A percentile compares a stretch with the other conserved stretches of the same genome.
Evolutionary conservation across 1,139 yeast genomes (phyloP).

Genomic region (Zygosaccharomyces pseudobailii): DNA sequence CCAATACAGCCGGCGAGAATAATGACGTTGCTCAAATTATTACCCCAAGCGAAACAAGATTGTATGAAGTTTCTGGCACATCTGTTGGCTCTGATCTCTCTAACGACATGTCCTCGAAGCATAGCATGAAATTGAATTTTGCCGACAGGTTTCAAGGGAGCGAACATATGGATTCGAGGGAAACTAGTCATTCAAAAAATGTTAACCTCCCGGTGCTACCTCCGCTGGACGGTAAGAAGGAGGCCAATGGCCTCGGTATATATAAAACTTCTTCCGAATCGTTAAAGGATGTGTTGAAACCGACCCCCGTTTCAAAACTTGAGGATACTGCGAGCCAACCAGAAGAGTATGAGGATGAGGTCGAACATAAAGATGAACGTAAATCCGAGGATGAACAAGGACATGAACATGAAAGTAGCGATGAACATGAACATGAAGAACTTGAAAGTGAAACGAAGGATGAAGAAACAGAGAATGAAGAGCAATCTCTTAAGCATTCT

Average conservation of each 20-base stretch:
- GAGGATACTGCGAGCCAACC: not conserved
- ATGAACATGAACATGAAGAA: no score
- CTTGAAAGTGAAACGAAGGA: not conserved
- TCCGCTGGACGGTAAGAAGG: conserved; percentile 34
- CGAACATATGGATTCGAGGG: conserved; percentile 8
- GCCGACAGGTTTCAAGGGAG: conserved; percentile 27
- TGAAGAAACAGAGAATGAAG: conserved; percentile 17
- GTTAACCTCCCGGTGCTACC: conserved; percentile 35
- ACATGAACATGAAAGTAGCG: not conserved
- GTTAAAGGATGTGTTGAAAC: not conserved
- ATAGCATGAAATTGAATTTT: conserved; percentile 22
- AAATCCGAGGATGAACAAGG: not conserved
- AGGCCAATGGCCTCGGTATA: conserved; percentile 34
- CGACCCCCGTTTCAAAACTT: conserved; percentile 1
- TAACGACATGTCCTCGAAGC: conserved; percentile 3
- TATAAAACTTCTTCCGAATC: conserved; percentile 18
- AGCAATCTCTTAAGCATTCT: conserved; percentile 15
- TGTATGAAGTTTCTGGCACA: conserved; percentile 13
- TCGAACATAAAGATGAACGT: not conserved
- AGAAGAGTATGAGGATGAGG: not conserved
- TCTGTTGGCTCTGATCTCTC: conserved; percentile 11
- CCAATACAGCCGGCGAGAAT: conserved; percentile 37
- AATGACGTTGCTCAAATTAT: conserved; percentile 30
- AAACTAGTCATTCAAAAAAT: conserved; percentile 9
- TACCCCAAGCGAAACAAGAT: conserved; percentile 31